Evolutionary conservation across 306 rosid genomes (phyloP).

Genomic region (Luffa aegyptiaca): DNA sequence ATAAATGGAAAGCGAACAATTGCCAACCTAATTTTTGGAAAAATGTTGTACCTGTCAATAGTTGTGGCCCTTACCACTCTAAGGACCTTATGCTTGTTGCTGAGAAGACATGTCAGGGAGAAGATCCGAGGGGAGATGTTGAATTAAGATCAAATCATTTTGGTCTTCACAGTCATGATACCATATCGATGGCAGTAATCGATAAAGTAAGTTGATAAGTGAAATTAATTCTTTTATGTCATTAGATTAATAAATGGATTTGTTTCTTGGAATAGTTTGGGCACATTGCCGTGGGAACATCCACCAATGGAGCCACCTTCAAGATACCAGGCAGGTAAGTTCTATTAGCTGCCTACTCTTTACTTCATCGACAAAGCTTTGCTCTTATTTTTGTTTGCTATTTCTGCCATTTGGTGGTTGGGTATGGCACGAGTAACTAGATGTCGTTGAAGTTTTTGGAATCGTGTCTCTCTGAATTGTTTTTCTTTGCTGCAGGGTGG

Average conservation of each 20-base stretch:
- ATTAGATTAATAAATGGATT: not conserved
- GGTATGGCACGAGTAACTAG: not conserved
- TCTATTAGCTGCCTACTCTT: not conserved
- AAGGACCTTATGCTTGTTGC: conserved; percentile 14
- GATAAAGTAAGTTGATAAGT: conserved; percentile 47
- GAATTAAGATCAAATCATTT: conserved; percentile 29
- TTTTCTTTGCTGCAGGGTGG: conserved; percentile 52
- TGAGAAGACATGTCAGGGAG: conserved; percentile 27
- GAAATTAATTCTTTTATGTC: not conserved
- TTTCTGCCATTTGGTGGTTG: no score
- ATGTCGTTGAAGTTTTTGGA: not conserved
- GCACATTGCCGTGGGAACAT: conserved; percentile 82
- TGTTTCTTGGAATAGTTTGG: conserved; percentile 48
- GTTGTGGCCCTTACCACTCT: conserved; percentile 74
- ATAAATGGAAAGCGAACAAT: conserved; percentile 49
- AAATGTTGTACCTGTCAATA: conserved; percentile 39
- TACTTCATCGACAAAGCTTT: not conserved
- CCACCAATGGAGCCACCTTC: conserved; percentile 91
- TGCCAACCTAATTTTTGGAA: conserved; percentile 94
- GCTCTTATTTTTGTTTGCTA: not conserved
- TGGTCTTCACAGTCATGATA: conserved; percentile 72
- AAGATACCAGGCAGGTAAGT: conserved; percentile 91
- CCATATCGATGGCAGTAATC: conserved; percentile 87
- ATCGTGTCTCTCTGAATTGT: not conserved
- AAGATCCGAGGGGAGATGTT: conserved; percentile 17